Percentiles rank a stretch among this genome's conserved stretches.
Evolutionary conservation across 2,329 filamentous ascomycete genomes (phyloP).

Genomic region (Botryotinia narcissicola): DNA sequence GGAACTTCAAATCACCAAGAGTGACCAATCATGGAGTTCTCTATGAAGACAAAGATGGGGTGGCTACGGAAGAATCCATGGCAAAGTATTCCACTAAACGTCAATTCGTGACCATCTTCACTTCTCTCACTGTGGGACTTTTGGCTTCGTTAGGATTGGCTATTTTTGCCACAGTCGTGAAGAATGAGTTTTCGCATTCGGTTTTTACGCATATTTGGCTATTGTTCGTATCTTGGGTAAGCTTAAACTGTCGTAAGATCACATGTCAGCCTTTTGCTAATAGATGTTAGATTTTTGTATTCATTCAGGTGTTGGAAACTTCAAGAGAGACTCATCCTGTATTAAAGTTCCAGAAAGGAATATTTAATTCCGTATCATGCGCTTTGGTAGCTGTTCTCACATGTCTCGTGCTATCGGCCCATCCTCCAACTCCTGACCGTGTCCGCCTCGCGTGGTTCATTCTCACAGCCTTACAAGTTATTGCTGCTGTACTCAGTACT

Average conservation of each 20-base stretch:
- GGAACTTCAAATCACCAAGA: constrained; percentile 25
- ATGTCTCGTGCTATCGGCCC: constrained; percentile 16
- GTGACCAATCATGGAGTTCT: constrained; percentile 22
- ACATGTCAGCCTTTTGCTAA: not conserved
- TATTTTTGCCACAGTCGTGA: constrained; percentile 48
- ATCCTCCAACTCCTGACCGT: not conserved
- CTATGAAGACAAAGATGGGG: constrained; percentile 69
- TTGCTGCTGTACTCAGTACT: constrained; percentile 17
- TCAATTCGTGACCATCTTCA: constrained; percentile 52
- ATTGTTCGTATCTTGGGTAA: constrained; percentile 59
- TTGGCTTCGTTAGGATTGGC: constrained; percentile 54
- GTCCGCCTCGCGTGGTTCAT: constrained; percentile 15
- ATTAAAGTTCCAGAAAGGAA: constrained; percentile 24
- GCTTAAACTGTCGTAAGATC: constrained; percentile 32
- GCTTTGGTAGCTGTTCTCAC: constrained; percentile 23
- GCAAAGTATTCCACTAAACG: constrained; percentile 58
- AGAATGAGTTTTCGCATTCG: constrained; percentile 12
- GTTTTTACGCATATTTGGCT: constrained; percentile 57
- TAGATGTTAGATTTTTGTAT: constrained; percentile 46
- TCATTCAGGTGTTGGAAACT: constrained; percentile 38
- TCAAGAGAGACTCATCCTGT: constrained; percentile 23
- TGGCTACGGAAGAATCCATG: constrained; percentile 61
- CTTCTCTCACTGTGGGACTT: constrained; percentile 52
- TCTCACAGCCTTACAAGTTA: constrained; percentile 24
- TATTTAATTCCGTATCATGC: constrained; percentile 24